Base-by-base conservation (phyloP, 2,329 filamentous ascomycete species). In the Fusarium sp. region DNA sequence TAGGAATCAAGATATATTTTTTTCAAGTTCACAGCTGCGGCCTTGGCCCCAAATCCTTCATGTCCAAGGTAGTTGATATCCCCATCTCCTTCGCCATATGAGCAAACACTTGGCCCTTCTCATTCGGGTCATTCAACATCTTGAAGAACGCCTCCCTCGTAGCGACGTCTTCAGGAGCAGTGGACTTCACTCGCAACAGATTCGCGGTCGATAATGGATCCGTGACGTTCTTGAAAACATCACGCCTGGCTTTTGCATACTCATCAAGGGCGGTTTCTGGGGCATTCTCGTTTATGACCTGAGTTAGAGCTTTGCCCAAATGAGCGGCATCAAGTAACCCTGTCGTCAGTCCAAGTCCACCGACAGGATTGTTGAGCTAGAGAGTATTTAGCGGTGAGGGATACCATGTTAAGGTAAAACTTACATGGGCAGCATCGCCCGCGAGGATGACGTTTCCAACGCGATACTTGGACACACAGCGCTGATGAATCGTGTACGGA, bases 11-110 rank as follows among this genome's bases (percentile, higher is more conserved):
- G n/a, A n/a, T n/a, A n/a, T n/a, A n/a, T n/a, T n/a, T n/a, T n/a
- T n/a, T 10, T 13, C 3, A 0, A 1, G 0, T 5, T 35, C n/a
- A 51, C 14, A 39, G 15, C 15, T 39, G 50, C 8, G 50, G 24
- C 2, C 20, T n/a, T 18, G 33, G 24, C 1, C 50, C 50, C 24
- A 54, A 10, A n/a, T 54, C 33, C 24, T 54, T 54, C 20, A 28
- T 28, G n/a, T 54, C 20, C 4, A 54, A 39, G 7, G 50, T 54
- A 30, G 50, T 54, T 6, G 50, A 54, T 11, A 54, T 1, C 18
- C 33, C 33, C 50, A 54, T 54, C 33, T 54, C 50, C 26, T 39
- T 30, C 2, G 20, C 20, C 24, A 54, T n/a, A 18, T 12, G 7
- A 28, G 33, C 50, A 39, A 54, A 54, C 2, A 54, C 2, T 15